A percentile compares a stretch with the other conserved stretches of the same genome.
Conservation (phyloP, 345 rosid species). For the Salix exigua region DNA sequence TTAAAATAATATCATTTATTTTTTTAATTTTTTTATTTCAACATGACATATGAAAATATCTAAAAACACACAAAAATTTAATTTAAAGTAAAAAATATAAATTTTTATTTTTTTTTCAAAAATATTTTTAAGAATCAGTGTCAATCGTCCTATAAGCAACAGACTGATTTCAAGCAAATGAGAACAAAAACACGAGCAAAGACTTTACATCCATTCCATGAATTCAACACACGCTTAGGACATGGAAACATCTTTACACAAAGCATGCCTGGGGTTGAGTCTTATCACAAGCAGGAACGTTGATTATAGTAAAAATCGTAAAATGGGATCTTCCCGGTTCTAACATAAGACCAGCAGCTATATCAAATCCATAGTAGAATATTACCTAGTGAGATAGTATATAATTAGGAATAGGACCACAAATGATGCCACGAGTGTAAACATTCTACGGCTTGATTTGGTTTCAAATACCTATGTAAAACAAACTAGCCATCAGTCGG, state of each 20-base stretch:
- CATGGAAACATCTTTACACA: conserved; percentile 25
- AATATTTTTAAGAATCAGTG: too few relatives aligned
- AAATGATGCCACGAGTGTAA: conserved; percentile 79
- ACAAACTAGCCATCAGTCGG: conserved; percentile 5
- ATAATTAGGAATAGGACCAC: conserved; percentile 73
- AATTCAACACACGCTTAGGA: conserved; percentile 4
- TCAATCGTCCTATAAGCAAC: neutral
- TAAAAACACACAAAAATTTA: too few relatives aligned
- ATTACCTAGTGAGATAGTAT: conserved; percentile 78
- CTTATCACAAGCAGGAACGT: conserved; percentile 19
- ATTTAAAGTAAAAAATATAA: too few relatives aligned
- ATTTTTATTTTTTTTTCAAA: too few relatives aligned
- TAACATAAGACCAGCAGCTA: conserved; percentile 7
- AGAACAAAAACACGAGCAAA: neutral
- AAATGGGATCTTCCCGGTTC: conserved; percentile 21
- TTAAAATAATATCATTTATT: too few relatives aligned
- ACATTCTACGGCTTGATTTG: conserved; percentile 85
- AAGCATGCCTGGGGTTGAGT: conserved; percentile 10
- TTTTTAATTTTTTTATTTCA: too few relatives aligned
- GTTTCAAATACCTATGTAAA: conserved; percentile 75
- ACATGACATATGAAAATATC: too few relatives aligned
- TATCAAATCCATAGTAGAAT: conserved; percentile 4
- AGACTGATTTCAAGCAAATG: neutral
- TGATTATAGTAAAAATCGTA: conserved; percentile 16
- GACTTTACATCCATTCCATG: conserved; percentile 9